Evolutionary conservation across 345 rosid species (phyloP).

Genomic region (Gossypium turneri): DNA sequence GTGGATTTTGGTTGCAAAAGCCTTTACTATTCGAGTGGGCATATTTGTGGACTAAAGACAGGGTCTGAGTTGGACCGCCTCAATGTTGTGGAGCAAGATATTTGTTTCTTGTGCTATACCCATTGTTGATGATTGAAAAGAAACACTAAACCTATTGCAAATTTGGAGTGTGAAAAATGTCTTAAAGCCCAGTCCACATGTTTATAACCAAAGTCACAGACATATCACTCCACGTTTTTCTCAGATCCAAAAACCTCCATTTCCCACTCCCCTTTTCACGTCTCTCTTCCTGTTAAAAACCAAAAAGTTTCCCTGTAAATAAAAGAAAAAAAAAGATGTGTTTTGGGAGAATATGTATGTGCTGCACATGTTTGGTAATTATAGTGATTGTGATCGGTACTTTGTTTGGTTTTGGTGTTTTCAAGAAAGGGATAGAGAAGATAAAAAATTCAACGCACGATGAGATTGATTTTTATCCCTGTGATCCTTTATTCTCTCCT

Average conservation of each 20-base stretch:
- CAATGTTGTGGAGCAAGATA: no score
- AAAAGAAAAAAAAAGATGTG: constrained; percentile 46
- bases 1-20: no score
- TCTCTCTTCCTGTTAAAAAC: not conserved
- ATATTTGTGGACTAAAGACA: no score
- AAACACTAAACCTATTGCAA: no score
- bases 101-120: no score
- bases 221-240: not conserved
- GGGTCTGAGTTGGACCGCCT: no score
- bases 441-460: constrained; percentile 43
- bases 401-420: constrained; percentile 82
- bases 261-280: not conserved
- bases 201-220: no score
- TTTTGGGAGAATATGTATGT: constrained; percentile 71
- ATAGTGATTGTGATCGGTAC: constrained; percentile 66
- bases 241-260: constrained; percentile 1
- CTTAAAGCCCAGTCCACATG: no score
- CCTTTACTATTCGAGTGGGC: no score
- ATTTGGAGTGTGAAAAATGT: no score
- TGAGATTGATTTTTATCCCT: constrained; percentile 14
- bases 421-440: constrained; percentile 74
- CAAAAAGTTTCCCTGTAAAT: not conserved
- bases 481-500: constrained; percentile 26
- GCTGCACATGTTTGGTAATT: constrained; percentile 59
- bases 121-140: no score